Evolutionary conservation across 331 rosid species (phyloP), one percentile per base, ranked within the genome.

Genomic region (Saraca asoca): DNA sequence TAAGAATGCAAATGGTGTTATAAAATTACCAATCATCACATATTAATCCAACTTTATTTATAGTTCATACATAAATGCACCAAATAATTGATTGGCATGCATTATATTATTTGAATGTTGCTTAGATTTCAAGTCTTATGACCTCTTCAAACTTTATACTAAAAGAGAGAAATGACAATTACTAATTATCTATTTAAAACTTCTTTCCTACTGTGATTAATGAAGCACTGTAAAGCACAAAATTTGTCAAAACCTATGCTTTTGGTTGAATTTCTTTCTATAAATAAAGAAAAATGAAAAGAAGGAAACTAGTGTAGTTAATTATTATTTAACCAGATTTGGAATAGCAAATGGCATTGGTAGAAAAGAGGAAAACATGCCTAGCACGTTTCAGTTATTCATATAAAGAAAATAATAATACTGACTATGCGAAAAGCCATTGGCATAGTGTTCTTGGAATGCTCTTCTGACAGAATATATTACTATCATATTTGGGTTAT

Each of bases 381-480:
- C 65, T 56, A 5, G 48, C 82, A 69, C 82, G 74, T 69, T 79
- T 58, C 17, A 57, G 63, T 64, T 59, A 59, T 61, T 73, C 68
- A 37, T 34, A 4, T 66, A 59, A 17, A 46, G 11, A 34, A 34
- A 13, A 58, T 58, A 35, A 55, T 19, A 39, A 53, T 44, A n/a
- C 46, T 18, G 66, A 16, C 73, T 44, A 70, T 67, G 58, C 66
- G 31, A 34, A 38, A 56, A 51, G 73, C 39, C 51, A 71, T 68
- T 66, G 43, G 43, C 73, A 72, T 45, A 68, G 60, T 69, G 64
- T 52, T 17, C 42, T 41, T 44, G 67, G 79, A 68, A 74, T 53
- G 68, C 70, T 62, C 12, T 51, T 66, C 82, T 78, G 84, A 75
- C 85, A 82, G 55, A 71, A 53, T 68, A 70, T 38, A 71, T 39